Percentiles rank a stretch among this genome's conserved stretches.
phyloP scores from a whole-genome alignment of 768 basidiomycete species.

The Mycena haematopus region DNA sequence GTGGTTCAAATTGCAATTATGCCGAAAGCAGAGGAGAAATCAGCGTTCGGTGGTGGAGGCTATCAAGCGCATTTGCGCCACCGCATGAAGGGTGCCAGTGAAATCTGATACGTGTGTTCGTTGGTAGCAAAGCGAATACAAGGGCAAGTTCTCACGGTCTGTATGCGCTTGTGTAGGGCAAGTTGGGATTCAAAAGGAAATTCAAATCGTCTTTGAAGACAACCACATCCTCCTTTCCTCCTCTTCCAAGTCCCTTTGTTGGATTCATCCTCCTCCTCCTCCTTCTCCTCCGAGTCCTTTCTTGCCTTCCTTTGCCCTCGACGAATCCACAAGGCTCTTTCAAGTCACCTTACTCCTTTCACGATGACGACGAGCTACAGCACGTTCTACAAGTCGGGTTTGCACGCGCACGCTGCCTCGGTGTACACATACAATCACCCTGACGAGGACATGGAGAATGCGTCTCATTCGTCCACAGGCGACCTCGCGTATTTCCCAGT shows the following conservation, averaged over 20 bases:
- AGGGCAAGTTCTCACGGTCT: background rate
- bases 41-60: background rate
- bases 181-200: conserved; percentile 8
- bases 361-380: conserved; percentile 16
- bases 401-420: conserved; percentile 10
- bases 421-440: conserved; percentile 19
- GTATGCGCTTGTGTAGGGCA: conserved; percentile 10
- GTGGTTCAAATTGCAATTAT: conserved; percentile 17
- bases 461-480: conserved; percentile 14
- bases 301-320: background rate
- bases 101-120: background rate
- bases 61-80: conserved; percentile 1
- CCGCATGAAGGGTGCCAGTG: conserved; percentile 3
- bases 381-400: conserved; percentile 20
- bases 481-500: conserved; percentile 19
- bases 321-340: background rate
- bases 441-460: conserved; percentile 20
- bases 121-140: background rate
- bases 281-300: background rate
- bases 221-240: conserved; percentile 5
- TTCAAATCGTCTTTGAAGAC: background rate
- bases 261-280: too few species aligned
- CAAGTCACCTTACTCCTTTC: background rate
- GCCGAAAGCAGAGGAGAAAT: background rate
- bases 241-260: background rate